Conservation (phyloP, 2,329 filamentous ascomycete genomes). For the Neodidymelliopsis sp. region DNA sequence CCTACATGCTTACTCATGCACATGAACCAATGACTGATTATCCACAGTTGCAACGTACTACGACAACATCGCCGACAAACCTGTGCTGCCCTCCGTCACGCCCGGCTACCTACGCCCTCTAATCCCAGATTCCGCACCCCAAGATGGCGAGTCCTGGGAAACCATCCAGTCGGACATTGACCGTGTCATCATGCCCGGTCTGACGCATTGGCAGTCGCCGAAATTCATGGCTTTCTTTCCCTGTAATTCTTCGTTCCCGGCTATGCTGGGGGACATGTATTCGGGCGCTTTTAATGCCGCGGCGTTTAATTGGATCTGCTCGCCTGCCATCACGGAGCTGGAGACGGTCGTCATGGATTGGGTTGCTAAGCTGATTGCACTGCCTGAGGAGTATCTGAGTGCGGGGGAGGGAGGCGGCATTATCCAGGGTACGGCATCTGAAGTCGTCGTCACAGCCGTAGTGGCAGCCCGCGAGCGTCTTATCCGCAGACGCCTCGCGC, state of each 20-base stretch:
- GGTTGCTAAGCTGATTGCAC: constrained; percentile 76
- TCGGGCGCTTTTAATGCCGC: constrained; percentile 86
- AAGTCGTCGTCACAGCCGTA: constrained; percentile 86
- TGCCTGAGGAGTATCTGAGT: constrained; percentile 78
- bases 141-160: constrained; percentile 75
- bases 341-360: constrained; percentile 94
- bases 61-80: constrained; percentile 72
- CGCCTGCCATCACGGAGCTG: constrained; percentile 88
- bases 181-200: constrained; percentile 84
- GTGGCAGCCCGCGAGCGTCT: constrained; percentile 78
- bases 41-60: constrained; percentile 81
- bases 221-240: constrained; percentile 98
- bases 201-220: constrained; percentile 92
- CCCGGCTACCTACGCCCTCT: constrained; percentile 87
- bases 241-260: constrained; percentile 79
- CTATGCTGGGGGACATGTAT: constrained; percentile 92
- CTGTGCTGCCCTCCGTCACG: constrained; percentile 78
- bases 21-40: constrained; percentile 1
- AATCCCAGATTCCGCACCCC: constrained; percentile 72
- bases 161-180: constrained; percentile 85
- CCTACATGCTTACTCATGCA: not conserved
- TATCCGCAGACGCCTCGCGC: constrained; percentile 57
- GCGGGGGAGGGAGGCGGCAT: constrained; percentile 83
- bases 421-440: constrained; percentile 91
- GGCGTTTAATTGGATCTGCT: constrained; percentile 97